These are phyloP conservation scores for Apiospora arundinis DNA, from an alignment of 2,329 filamentous ascomycete genomes.

Conservation along the genomic window DNA sequence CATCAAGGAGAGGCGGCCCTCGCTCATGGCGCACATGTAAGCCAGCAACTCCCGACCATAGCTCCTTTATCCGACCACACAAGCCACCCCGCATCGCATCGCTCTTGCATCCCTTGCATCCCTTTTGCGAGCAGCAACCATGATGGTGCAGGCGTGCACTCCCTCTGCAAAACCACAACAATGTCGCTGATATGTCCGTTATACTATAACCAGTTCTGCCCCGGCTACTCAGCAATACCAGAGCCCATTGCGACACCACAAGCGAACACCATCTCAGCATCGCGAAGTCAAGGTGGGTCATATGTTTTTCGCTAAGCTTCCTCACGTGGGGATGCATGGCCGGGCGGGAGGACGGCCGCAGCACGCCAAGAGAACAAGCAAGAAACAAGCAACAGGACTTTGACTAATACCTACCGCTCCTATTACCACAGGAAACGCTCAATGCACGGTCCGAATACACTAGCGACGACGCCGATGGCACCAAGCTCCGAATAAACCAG, in stretches of 20 bases:
- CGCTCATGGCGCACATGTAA: constrained; percentile 50
- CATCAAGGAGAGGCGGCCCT: constrained; percentile 37
- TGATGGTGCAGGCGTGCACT: neutral
- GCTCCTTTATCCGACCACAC: neutral
- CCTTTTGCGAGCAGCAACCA: neutral
- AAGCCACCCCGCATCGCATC: neutral
- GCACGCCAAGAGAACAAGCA: neutral
- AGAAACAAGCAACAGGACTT: constrained; percentile 1
- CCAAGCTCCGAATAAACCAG: constrained; percentile 90
- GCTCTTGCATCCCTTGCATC: neutral
- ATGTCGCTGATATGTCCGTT: neutral
- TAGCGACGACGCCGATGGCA: constrained; percentile 87
- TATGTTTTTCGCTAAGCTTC: neutral
- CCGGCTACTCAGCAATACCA: constrained; percentile 49
- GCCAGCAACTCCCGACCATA: constrained; percentile 28
- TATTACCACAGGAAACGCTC: constrained; percentile 75
- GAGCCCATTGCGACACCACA: constrained; percentile 64
- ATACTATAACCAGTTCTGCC: constrained; percentile 48
- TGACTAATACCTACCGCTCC: constrained; percentile 20
- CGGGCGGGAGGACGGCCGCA: neutral
- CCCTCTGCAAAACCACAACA: neutral
- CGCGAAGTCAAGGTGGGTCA: constrained; percentile 61
- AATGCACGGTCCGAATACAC: constrained; percentile 88
- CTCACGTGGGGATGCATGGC: neutral
- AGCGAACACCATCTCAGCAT: constrained; percentile 62